phyloP scores from a whole-genome alignment of 2,329 filamentous ascomycete genomes.

The Fusarium palustre region DNA sequence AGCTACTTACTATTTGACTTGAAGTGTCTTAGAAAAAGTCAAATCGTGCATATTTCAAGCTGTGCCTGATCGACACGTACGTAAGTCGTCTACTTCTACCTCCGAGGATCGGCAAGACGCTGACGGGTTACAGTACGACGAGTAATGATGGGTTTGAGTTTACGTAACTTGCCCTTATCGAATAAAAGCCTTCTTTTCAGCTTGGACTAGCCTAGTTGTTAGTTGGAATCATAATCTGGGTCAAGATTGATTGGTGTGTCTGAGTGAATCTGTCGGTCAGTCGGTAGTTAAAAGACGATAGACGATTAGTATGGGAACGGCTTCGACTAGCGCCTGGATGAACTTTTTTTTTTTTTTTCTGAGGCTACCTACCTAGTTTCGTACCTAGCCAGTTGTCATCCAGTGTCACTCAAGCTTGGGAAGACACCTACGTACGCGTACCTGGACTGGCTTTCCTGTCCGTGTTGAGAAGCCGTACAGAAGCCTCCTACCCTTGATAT shows the following conservation, averaged over 20 bases:
- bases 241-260: constrained; percentile 9
- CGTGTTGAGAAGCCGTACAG: constrained; percentile 19
- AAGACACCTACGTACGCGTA: neutral
- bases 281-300: constrained; percentile 10
- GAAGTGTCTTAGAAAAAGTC: constrained; percentile 14
- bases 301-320: constrained; percentile 3
- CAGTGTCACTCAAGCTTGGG: neutral
- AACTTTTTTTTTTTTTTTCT: neutral
- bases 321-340: constrained; percentile 14
- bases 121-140: neutral
- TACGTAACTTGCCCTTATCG: constrained; percentile 26
- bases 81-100: constrained; percentile 2
- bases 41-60: constrained; percentile 21
- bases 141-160: constrained; percentile 28
- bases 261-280: constrained; percentile 12
- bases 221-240: constrained; percentile 1
- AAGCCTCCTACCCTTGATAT: constrained; percentile 17
- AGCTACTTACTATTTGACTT: neutral
- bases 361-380: neutral
- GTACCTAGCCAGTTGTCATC: constrained; percentile 1
- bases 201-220: constrained; percentile 1
- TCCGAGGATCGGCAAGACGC: constrained; percentile 19
- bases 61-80: constrained; percentile 34
- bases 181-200: constrained; percentile 8
- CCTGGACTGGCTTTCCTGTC: neutral